Conservation (phyloP, 345 rosid genomes). For the Populus simonii region DNA sequence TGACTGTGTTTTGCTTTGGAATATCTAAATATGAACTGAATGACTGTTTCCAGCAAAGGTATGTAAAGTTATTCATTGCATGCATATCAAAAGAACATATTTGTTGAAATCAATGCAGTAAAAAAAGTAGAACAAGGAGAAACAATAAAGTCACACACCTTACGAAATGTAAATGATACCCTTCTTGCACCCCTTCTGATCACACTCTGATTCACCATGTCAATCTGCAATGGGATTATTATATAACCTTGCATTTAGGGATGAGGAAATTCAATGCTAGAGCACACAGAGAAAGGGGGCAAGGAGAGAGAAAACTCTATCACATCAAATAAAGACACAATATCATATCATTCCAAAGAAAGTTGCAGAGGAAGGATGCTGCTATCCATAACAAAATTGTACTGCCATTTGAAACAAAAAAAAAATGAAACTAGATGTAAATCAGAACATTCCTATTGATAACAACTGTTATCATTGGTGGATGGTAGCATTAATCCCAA, state of each 20-base stretch:
- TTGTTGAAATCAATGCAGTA: background rate
- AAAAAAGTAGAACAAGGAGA: background rate
- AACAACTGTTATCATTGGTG: background rate
- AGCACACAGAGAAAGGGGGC: background rate
- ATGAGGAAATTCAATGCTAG: background rate
- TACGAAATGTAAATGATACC: slow-evolving; percentile 88
- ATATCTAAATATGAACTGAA: background rate
- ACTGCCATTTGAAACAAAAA: no score
- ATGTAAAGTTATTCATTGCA: background rate
- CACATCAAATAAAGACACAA: no score
- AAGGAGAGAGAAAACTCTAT: no score
- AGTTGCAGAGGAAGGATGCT: no score
- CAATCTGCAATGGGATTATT: slow-evolving; percentile 56
- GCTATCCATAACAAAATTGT: no score
- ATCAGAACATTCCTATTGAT: no score
- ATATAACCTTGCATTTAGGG: background rate
- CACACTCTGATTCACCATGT: slow-evolving; percentile 58
- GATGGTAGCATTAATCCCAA: background rate
- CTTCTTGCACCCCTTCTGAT: slow-evolving; percentile 72
- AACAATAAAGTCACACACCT: slow-evolving; percentile 42
- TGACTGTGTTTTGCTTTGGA: no score
- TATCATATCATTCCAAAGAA: no score
- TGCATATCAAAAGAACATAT: slow-evolving; percentile 1
- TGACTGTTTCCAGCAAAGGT: no score
- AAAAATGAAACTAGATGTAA: no score